phyloP scores from a whole-genome alignment of 371 early-diverging fungal genomes.

The Ecytonucleospora hepatopenaei region DNA sequence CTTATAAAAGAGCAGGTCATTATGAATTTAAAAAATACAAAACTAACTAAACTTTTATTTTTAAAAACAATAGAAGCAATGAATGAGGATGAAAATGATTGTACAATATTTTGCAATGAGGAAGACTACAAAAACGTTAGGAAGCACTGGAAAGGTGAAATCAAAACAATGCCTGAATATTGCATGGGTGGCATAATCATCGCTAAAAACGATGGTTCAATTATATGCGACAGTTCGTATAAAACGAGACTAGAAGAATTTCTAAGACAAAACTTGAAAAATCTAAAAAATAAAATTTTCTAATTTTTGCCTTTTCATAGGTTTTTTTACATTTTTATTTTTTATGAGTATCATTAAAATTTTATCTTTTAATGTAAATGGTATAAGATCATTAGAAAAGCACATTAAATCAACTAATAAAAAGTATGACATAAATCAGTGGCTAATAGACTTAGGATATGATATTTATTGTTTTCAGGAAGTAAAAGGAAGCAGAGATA shows the following conservation, averaged over 20 bases:
- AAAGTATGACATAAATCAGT: slow-evolving; percentile 42
- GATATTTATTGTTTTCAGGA: slow-evolving; percentile 72
- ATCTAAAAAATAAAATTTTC: not conserved
- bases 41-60: slow-evolving; percentile 19
- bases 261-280: slow-evolving; percentile 1
- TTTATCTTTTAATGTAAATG: slow-evolving; percentile 47
- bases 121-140: slow-evolving; percentile 26
- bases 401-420: slow-evolving; percentile 12
- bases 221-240: slow-evolving; percentile 51
- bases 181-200: slow-evolving; percentile 52
- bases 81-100: slow-evolving; percentile 2
- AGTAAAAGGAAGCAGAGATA: slow-evolving; percentile 59
- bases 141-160: slow-evolving; percentile 13
- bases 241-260: slow-evolving; percentile 38
- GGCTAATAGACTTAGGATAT: slow-evolving; percentile 59
- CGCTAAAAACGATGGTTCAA: slow-evolving; percentile 31
- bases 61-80: slow-evolving; percentile 35
- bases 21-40: not conserved
- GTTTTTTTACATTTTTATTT: not conserved
- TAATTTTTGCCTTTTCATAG: not conserved
- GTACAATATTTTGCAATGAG: slow-evolving; percentile 22
- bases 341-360: slow-evolving; percentile 20
- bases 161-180: slow-evolving; percentile 16
- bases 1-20: slow-evolving; percentile 22
- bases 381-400: slow-evolving; percentile 35